Evolutionary conservation across 345 rosid species (phyloP).

Genomic region (Camelina laxa): DNA sequence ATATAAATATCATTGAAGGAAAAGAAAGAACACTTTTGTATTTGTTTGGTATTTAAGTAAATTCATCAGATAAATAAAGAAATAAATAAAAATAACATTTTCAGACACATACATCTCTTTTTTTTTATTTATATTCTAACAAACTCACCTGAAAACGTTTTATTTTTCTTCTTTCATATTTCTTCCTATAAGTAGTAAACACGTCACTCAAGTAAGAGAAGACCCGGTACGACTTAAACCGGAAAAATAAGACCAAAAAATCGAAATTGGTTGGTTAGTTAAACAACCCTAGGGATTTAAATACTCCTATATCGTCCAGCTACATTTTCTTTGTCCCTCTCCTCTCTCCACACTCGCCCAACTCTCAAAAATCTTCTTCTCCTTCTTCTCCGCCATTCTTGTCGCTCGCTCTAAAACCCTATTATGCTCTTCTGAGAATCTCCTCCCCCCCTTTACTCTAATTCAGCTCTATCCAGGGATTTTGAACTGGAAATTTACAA

Average conservation of each 20-base stretch:
- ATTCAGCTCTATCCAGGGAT: slow-evolving; percentile 42
- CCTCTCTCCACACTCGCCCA: slow-evolving; percentile 25
- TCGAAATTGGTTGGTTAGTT: slow-evolving; percentile 31
- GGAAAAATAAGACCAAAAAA: slow-evolving; percentile 13
- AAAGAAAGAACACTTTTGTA: neutral
- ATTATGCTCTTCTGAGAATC: slow-evolving; percentile 30
- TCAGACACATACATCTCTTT: neutral
- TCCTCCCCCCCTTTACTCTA: slow-evolving; percentile 2
- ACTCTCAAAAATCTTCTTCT: slow-evolving; percentile 24
- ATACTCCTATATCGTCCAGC: slow-evolving; percentile 45
- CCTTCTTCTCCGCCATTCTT: slow-evolving; percentile 41
- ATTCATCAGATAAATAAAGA: too few species aligned
- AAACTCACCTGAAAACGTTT: neutral
- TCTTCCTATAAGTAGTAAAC: too few species aligned
- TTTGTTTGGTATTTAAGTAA: neutral
- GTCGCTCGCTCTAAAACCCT: slow-evolving; percentile 42
- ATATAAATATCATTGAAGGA: neutral
- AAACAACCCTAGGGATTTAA: slow-evolving; percentile 80
- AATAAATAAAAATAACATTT: neutral
- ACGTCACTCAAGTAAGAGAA: neutral
- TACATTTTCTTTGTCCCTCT: slow-evolving; percentile 16
- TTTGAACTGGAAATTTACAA: neutral
- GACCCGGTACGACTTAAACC: slow-evolving; percentile 28
- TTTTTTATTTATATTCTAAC: too few species aligned
- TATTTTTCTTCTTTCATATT: too few species aligned